Base-by-base conservation (phyloP, 164 flowering plant species). In the Vitis labrusca region DNA sequence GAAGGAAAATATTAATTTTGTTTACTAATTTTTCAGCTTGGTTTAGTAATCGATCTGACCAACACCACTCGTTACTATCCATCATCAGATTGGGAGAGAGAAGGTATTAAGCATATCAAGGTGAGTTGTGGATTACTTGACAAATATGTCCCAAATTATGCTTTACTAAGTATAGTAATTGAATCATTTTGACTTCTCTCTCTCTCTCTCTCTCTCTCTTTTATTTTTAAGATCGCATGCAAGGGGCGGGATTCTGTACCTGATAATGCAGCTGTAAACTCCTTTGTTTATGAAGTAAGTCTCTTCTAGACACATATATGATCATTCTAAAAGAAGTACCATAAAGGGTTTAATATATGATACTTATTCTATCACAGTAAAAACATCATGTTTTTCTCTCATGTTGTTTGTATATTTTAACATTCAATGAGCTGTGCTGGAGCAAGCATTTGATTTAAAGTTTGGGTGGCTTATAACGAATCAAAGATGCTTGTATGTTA, bases 21-120 rank as follows among this genome's bases (percentile, higher is more conserved):
- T 59, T 50, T 23, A 5, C 15, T 64, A 13, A 8, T 50, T 32
- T 80, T 81, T 60, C 90, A 94, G 98, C 87, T 94, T 63, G 97
- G 98, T 71, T 70, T 94, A 71, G 96, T 94, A 72, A 89, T 94
- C 71, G 97, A 94, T 82, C 77, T 94, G 80, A 94, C 98, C 67
- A 94, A 92, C 77, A 88, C 98, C 14, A 76, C 76, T 69, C 88
- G 97, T 58, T 94, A 94, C 77, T 94, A 94, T 79, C 64, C 74
- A 54, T 65, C 87, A 12, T 52, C 74, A 64, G 97, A 94, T 63
- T 85, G 84, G 86, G 85, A 83, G 80, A 89, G 84, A 77, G 91
- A 87, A 59, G 97, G 97, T 72, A 89, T 94, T 57, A 94, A 94
- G 77, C 88, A 92, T 87, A 91, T 90, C 61, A 94, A 94, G 98